These are phyloP conservation scores for Cyberlindnera xylosilytica DNA, from an alignment of 805 yeast genomes.

Conservation along the genomic window DNA sequence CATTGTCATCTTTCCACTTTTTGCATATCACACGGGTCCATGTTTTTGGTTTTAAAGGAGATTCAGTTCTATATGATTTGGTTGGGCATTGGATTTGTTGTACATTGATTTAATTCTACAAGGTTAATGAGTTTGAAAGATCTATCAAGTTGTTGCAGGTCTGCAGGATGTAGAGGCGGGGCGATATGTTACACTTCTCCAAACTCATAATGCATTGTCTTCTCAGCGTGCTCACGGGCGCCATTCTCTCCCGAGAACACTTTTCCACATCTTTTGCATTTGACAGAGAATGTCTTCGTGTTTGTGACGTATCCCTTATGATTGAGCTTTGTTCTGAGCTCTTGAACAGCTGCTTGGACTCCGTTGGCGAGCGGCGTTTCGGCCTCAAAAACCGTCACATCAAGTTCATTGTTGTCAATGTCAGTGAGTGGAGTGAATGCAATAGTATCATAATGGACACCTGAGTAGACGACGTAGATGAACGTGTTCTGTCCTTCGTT, in stretches of 20 bases:
- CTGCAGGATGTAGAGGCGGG: neutral
- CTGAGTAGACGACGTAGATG: slow-evolving; percentile 59
- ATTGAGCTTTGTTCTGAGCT: slow-evolving; percentile 45
- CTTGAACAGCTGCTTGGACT: slow-evolving; percentile 36
- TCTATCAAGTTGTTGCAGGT: too few species aligned
- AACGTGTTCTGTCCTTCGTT: slow-evolving; percentile 35
- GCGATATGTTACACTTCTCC: slow-evolving; percentile 40
- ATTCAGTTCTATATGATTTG: neutral
- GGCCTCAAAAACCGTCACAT: slow-evolving; percentile 41
- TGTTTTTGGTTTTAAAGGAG: neutral
- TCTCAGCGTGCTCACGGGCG: slow-evolving; percentile 60
- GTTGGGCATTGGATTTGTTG: too few species aligned
- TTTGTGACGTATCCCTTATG: slow-evolving; percentile 59
- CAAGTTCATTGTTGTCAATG: slow-evolving; percentile 32
- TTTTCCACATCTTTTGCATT: slow-evolving; percentile 54
- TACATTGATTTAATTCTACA: too few species aligned
- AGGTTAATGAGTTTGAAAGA: too few species aligned
- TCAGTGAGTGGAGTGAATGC: slow-evolving; percentile 30
- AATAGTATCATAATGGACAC: slow-evolving; percentile 71
- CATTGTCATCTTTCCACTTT: neutral
- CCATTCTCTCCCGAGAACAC: slow-evolving; percentile 59
- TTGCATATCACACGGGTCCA: neutral
- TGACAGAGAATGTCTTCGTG: slow-evolving; percentile 53
- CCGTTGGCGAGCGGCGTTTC: slow-evolving; percentile 30
- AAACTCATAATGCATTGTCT: slow-evolving; percentile 58